A percentile compares a stretch with the other conserved stretches of the same genome.
Evolutionary conservation across 257 asterid species (phyloP).

Genomic region (Solanum sitiens): DNA sequence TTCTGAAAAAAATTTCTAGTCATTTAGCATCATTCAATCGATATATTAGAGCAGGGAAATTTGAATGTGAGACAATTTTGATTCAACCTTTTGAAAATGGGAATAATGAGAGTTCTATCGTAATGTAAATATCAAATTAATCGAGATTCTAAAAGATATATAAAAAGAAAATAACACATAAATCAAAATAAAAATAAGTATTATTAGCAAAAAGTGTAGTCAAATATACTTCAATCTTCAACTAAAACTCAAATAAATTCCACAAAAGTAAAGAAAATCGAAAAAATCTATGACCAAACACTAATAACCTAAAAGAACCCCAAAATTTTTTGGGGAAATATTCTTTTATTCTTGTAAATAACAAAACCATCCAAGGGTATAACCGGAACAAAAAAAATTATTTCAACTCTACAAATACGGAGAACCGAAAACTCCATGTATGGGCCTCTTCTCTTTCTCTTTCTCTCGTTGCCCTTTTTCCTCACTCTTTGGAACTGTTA

Average conservation of each 20-base stretch:
- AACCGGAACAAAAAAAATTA: neutral
- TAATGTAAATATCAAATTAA: too few species aligned
- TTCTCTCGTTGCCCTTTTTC: neutral
- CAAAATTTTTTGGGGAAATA: too few species aligned
- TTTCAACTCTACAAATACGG: conserved; percentile 10
- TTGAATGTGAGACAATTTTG: neutral
- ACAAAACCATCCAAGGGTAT: neutral
- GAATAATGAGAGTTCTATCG: too few species aligned
- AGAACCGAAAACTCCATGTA: neutral
- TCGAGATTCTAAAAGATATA: too few species aligned
- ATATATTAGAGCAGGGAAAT: neutral
- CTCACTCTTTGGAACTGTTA: conserved; percentile 8
- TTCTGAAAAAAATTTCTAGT: rapidly evolving
- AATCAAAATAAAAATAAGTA: too few species aligned
- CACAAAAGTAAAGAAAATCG: rapidly evolving
- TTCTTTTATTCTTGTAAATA: neutral
- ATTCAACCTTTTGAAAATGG: neutral
- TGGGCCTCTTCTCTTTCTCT: neutral
- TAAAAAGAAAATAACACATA: neutral
- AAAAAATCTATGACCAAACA: too few species aligned
- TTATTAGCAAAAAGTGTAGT: too few species aligned
- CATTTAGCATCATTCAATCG: too few species aligned
- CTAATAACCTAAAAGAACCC: rapidly evolving
- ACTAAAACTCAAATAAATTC: neutral
- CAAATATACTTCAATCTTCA: neutral